Evolutionary conservation across 176 grass and related monocot species (phyloP), one percentile per base, ranked within the genome.

Genomic region (Zoysia japonica): DNA sequence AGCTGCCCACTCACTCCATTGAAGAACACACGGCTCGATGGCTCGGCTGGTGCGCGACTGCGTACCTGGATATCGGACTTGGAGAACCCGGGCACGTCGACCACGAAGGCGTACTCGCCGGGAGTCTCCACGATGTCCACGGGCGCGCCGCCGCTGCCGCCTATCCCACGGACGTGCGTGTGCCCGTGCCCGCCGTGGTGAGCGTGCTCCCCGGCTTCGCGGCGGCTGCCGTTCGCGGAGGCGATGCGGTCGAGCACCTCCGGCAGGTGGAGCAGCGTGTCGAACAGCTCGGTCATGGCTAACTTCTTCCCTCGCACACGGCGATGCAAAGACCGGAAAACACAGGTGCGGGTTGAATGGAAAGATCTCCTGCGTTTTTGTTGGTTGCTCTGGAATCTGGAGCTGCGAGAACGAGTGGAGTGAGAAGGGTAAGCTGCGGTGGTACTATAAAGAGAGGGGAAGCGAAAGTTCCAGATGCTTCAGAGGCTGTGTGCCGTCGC

Each of bases 81-180:
- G 71, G 92, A 89, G 45, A 98, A 54, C 35, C 95, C 92, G 35
- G 95, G 95, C 9, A 94, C 95, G 75, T 94, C 92, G 45, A 98
- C 74, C 78, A 92, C 17, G 86, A 98, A 98, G 20, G 74, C 41
- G 83, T 94, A 98, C 72, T 90, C 85, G 61, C 81, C 81, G 38
- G 83, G 72, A 15, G 75, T 89, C 78, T 98, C 95, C 57, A 98
- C 74, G 36, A 98, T 87, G 85, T 98, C 92, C 71, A 92, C 91
- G 1, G 90, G 85, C n/a, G 77, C 54, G 28, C 80, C 74, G 2
- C 78, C 61, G 15, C 68, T 53, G 37, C 52, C 59, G 38, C 51
- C 78, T 1, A 65, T 40, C 1, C 41, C 89, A 13, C 57, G 76
- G 1, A 60, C 63, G 12, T 73, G 78, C 0, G 61, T 79, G 60